Conservation (phyloP, 176 grass and related monocot species). For the Tillandsia fasciculata region DNA sequence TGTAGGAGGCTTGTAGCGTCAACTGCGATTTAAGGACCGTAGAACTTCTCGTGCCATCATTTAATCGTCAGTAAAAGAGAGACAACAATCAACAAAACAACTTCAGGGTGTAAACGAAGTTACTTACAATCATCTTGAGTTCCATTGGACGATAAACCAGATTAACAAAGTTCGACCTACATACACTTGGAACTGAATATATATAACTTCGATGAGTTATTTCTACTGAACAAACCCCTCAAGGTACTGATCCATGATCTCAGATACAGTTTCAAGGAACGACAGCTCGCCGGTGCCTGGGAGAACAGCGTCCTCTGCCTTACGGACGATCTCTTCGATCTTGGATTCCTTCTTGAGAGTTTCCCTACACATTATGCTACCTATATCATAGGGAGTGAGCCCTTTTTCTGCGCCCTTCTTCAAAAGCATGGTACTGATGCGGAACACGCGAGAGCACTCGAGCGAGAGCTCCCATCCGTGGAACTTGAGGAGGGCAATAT, state of each 20-base stretch:
- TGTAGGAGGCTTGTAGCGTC: no score
- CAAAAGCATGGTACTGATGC: conserved; percentile 66
- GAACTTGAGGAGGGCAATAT: conserved; percentile 58
- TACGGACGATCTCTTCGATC: conserved; percentile 57
- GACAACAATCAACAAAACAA: no score
- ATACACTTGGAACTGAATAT: background rate
- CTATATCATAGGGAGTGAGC: conserved; percentile 64
- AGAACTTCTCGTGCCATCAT: no score
- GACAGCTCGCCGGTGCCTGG: conserved; percentile 38
- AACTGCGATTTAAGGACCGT: no score
- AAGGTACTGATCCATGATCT: conserved; percentile 59
- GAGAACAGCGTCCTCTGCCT: conserved; percentile 60
- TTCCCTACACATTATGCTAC: conserved; percentile 70
- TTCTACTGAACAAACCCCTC: conserved; percentile 18
- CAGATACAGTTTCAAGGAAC: conserved; percentile 52
- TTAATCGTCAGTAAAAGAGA: no score
- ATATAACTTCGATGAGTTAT: background rate
- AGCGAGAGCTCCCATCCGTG: conserved; percentile 55
- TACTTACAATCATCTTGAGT: no score
- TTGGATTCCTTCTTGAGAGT: conserved; percentile 55
- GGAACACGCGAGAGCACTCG: conserved; percentile 30
- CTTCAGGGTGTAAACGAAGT: no score
- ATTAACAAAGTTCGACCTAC: no score
- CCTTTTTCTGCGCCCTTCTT: conserved; percentile 54
- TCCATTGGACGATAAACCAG: no score